Percentiles rank a stretch among this genome's conserved stretches.
phyloP scores from a whole-genome alignment of 2,329 filamentous ascomycete species.

The Volutella citrinella region DNA sequence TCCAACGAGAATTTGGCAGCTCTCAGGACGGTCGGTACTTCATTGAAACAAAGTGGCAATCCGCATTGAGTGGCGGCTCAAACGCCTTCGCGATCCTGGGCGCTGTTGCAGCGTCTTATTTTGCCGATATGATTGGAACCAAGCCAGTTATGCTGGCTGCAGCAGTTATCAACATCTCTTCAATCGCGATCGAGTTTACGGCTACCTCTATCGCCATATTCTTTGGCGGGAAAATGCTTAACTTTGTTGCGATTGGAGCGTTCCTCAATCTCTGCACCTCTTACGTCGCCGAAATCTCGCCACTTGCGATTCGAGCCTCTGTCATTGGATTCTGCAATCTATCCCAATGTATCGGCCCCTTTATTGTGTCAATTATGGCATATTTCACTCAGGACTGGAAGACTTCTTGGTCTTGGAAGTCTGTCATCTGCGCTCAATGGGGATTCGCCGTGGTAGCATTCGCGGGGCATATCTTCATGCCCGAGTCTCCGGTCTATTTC shows the following conservation, averaged over 20 bases:
- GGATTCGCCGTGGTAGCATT: conserved; percentile 35
- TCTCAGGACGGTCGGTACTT: conserved; percentile 14
- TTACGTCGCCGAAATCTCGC: conserved; percentile 37
- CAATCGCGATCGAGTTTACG: conserved; percentile 28
- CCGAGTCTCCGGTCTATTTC: conserved; percentile 49
- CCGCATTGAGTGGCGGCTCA: conserved; percentile 23
- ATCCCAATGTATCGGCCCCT: conserved; percentile 37
- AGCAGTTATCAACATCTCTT: conserved; percentile 22
- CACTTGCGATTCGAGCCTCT: conserved; percentile 35
- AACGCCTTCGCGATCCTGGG: conserved; percentile 22
- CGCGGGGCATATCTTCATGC: conserved; percentile 36
- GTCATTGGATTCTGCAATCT: conserved; percentile 36
- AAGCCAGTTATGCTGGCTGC: conserved; percentile 19
- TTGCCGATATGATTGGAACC: no score
- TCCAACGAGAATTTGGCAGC: conserved; percentile 18
- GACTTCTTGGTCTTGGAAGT: conserved; percentile 39
- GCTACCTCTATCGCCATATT: conserved; percentile 28
- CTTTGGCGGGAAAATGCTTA: conserved; percentile 28
- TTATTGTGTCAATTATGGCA: conserved; percentile 34
- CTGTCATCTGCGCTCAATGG: conserved; percentile 39
- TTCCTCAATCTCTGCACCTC: conserved; percentile 36
- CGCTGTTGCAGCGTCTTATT: conserved; percentile 20
- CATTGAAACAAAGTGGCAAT: conserved; percentile 27
- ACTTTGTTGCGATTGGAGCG: conserved; percentile 31
- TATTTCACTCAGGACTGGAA: conserved; percentile 34